Percentiles rank a stretch among this genome's conserved stretches.
Evolutionary conservation across 768 basidiomycete genomes (phyloP).

Genomic region (Boletus eberwhitei): DNA sequence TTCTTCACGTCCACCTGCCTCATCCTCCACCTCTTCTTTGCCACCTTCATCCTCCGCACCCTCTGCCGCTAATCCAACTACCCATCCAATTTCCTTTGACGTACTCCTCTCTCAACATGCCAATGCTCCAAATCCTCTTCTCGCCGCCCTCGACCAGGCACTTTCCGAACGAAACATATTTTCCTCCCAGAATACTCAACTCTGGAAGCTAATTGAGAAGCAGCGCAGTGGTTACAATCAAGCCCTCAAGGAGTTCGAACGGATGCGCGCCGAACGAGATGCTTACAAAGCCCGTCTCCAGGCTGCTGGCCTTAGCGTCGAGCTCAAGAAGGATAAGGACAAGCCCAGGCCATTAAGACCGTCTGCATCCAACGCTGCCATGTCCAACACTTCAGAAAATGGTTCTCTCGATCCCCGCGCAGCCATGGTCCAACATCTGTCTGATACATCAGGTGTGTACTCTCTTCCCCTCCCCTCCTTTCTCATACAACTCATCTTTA

Average conservation of each 20-base stretch:
- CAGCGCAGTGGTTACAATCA: slow-evolving; percentile 79
- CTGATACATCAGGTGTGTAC: slow-evolving; percentile 35
- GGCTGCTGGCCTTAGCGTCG: slow-evolving; percentile 35
- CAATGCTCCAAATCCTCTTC: slow-evolving; percentile 47
- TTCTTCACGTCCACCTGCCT: slow-evolving; percentile 32
- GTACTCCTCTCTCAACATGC: slow-evolving; percentile 55
- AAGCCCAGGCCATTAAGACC: slow-evolving; percentile 16
- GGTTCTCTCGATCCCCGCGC: slow-evolving; percentile 25
- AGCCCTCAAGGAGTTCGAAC: slow-evolving; percentile 80
- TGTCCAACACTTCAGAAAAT: slow-evolving; percentile 17
- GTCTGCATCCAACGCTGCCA: slow-evolving; percentile 23
- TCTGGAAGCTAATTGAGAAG: slow-evolving; percentile 95
- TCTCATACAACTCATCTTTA: not conserved
- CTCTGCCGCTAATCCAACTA: slow-evolving; percentile 29
- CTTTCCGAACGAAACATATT: slow-evolving; percentile 79
- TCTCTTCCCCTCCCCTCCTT: not conserved
- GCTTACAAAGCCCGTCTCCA: slow-evolving; percentile 40
- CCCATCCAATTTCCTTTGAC: slow-evolving; percentile 45
- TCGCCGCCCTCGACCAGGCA: slow-evolving; percentile 68
- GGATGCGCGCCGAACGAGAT: slow-evolving; percentile 79
- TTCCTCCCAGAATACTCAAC: slow-evolving; percentile 79
- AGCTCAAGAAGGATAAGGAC: slow-evolving; percentile 37
- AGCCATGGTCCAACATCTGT: slow-evolving; percentile 23
- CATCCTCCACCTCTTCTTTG: slow-evolving; percentile 28
- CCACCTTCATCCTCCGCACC: slow-evolving; percentile 23